Conservation (phyloP, 371 early-diverging fungal species). For the Basidiobolus meristosporus region DNA sequence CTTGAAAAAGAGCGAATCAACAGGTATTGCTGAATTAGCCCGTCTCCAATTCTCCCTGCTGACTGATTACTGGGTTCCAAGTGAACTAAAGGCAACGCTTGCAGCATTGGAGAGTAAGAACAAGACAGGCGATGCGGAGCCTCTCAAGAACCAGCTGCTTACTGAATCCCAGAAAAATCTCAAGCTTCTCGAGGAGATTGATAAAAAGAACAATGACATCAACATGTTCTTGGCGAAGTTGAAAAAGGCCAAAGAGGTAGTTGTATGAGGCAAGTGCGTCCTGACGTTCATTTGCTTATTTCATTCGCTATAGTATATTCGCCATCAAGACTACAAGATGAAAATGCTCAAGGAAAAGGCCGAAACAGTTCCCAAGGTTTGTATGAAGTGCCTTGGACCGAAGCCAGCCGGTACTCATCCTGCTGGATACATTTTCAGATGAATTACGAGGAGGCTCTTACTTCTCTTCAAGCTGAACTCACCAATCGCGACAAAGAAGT, state of each 20-base stretch:
- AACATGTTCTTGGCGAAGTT: constrained; percentile 20
- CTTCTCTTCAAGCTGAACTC: constrained; percentile 41
- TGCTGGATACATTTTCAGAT: not conserved
- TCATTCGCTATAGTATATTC: not conserved
- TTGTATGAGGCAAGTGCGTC: not conserved
- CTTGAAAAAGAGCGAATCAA: constrained; percentile 28
- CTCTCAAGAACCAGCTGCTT: constrained; percentile 33
- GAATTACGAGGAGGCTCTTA: constrained; percentile 40
- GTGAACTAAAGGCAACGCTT: constrained; percentile 42
- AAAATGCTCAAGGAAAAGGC: constrained; percentile 6
- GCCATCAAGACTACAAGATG: constrained; percentile 4
- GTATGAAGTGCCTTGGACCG: too few relatives aligned
- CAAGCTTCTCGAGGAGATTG: constrained; percentile 34
- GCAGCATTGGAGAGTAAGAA: constrained; percentile 33
- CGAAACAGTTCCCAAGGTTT: constrained; percentile 3
- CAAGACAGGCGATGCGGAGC: constrained; percentile 32
- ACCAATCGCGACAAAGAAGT: constrained; percentile 38
- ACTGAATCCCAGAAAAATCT: constrained; percentile 22
- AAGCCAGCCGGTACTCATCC: too few relatives aligned
- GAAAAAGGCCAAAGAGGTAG: constrained; percentile 56
- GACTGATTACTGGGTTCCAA: not conserved
- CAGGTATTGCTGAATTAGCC: constrained; percentile 7
- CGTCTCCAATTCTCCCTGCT: not conserved
- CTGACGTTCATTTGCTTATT: not conserved
- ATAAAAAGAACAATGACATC: constrained; percentile 25